Percentiles rank a stretch among this genome's conserved stretches.
These are phyloP conservation scores for Aspergillus wentii DNA, from an alignment of 495 filamentous ascomycete genomes.

Conservation along the genomic window DNA sequence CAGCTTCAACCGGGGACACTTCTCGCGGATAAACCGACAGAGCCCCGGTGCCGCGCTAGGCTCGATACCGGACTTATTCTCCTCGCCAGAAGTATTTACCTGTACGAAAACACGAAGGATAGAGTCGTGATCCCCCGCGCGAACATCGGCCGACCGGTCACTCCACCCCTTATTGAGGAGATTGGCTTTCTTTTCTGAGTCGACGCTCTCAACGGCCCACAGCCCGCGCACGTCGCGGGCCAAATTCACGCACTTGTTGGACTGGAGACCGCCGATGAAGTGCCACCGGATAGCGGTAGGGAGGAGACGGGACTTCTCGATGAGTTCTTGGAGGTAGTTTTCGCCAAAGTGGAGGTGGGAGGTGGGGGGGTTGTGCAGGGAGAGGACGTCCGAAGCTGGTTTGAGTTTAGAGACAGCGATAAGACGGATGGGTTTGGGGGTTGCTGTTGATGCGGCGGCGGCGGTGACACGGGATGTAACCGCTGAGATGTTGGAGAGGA, in stretches of 20 bases:
- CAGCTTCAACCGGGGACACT: conserved; percentile 68
- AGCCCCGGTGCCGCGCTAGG: conserved; percentile 55
- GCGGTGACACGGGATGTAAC: conserved; percentile 30
- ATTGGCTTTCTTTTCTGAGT: conserved; percentile 78
- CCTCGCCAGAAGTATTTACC: conserved; percentile 90
- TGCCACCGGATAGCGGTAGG: conserved; percentile 86
- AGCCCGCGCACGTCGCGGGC: conserved; percentile 80
- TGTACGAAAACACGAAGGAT: conserved; percentile 77
- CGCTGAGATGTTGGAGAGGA: conserved; percentile 33
- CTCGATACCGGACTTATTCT: conserved; percentile 73
- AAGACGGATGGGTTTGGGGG: conserved; percentile 53
- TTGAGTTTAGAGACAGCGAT: conserved; percentile 95
- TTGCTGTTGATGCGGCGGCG: conserved; percentile 13
- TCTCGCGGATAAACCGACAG: conserved; percentile 58
- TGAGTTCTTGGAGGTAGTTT: conserved; percentile 93
- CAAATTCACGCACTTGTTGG: conserved; percentile 84
- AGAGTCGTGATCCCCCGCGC: conserved; percentile 14
- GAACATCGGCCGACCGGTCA: conserved; percentile 30
- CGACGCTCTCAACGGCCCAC: conserved; percentile 90
- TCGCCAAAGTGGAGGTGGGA: conserved; percentile 84
- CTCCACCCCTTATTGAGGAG: conserved; percentile 73
- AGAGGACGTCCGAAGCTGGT: conserved; percentile 80
- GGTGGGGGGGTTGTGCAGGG: conserved; percentile 60
- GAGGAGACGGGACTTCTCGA: conserved; percentile 75
- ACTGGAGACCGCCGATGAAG: conserved; percentile 89